Conservation (phyloP, 2,329 filamentous ascomycete genomes). For the Lachnellula hyalina region DNA sequence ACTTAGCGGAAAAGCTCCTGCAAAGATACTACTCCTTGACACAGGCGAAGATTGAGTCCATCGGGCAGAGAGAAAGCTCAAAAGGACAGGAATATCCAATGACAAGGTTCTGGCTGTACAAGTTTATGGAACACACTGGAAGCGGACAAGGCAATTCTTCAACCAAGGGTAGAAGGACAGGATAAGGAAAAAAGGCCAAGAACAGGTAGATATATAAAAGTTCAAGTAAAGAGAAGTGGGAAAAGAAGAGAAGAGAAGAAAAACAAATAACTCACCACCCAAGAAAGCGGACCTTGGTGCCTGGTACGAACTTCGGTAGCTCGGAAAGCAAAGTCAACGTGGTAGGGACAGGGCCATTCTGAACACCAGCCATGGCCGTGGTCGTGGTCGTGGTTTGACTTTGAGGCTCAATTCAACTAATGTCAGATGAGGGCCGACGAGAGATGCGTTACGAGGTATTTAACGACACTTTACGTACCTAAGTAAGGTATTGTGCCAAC, state of each 20-base stretch:
- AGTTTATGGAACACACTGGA: too few species aligned
- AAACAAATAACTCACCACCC: slow-evolving; percentile 64
- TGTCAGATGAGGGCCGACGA: too few species aligned
- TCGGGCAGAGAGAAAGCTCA: too few species aligned
- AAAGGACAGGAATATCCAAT: too few species aligned
- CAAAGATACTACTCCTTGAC: neutral
- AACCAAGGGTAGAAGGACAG: neutral
- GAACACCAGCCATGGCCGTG: slow-evolving; percentile 16
- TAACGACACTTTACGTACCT: too few species aligned
- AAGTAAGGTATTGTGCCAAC: too few species aligned
- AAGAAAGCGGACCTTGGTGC: slow-evolving; percentile 82
- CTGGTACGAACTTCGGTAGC: slow-evolving; percentile 18
- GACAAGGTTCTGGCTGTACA: too few species aligned
- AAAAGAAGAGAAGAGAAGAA: slow-evolving; percentile 1
- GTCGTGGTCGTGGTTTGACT: neutral
- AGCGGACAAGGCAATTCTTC: too few species aligned
- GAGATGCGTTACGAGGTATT: too few species aligned
- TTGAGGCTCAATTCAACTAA: neutral
- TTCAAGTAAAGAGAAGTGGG: neutral
- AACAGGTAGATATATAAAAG: neutral
- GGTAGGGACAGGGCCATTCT: slow-evolving; percentile 27
- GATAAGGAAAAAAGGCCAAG: neutral
- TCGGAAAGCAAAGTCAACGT: slow-evolving; percentile 27
- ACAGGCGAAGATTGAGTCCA: too few species aligned
- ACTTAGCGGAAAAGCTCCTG: neutral